Conservation (phyloP, 495 filamentous ascomycete species). For the Clohesyomyces aquaticus region DNA sequence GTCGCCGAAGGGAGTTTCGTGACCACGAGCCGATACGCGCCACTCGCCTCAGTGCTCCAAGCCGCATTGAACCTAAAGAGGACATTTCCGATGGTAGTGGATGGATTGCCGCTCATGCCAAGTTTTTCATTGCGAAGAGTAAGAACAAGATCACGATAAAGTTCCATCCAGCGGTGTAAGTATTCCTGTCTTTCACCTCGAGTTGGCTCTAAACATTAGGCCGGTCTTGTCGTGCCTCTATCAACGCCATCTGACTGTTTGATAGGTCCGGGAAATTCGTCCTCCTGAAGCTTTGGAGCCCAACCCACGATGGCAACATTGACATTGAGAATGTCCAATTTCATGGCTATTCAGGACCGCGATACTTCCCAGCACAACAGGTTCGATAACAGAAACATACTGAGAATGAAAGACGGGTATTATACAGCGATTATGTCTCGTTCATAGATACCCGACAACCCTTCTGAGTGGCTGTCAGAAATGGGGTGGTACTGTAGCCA, state of each 20-base stretch:
- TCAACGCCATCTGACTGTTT: neutral
- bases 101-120: conserved; percentile 67
- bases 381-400: neutral
- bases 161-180: conserved; percentile 86
- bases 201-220: neutral
- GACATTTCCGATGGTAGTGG: conserved; percentile 25
- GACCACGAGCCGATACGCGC: conserved; percentile 25
- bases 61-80: conserved; percentile 42
- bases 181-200: conserved; percentile 7
- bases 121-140: conserved; percentile 75
- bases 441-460: too few relatives aligned
- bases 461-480: too few relatives aligned
- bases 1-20: conserved; percentile 7
- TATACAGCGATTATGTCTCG: neutral
- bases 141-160: conserved; percentile 84
- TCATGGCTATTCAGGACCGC: conserved; percentile 79
- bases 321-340: conserved; percentile 83
- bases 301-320: conserved; percentile 69
- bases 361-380: conserved; percentile 67
- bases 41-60: conserved; percentile 26
- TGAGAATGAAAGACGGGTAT: neutral
- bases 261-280: conserved; percentile 71
- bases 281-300: conserved; percentile 84
- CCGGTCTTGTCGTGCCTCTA: neutral
- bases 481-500: too few relatives aligned